These are phyloP conservation scores for Kwoniella mangroviensis DNA, from an alignment of 768 basidiomycete genomes.

Conservation along the genomic window DNA sequence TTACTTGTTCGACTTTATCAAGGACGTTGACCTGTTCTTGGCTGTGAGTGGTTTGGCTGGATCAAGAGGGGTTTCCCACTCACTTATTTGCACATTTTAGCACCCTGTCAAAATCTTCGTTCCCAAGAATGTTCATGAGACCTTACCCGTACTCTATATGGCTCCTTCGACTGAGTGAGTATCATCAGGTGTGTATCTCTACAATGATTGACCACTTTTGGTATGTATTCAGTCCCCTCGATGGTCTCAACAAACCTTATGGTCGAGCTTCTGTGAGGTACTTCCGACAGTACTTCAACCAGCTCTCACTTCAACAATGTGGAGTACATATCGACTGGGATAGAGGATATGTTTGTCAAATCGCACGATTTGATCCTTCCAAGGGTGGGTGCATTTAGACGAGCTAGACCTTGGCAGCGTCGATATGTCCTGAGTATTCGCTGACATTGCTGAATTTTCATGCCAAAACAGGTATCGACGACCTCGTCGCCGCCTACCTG, in stretches of 20 bases:
- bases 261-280: conserved; percentile 43
- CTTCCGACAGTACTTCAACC: conserved; percentile 54
- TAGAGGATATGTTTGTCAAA: conserved; percentile 84
- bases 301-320: conserved; percentile 50
- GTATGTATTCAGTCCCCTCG: conserved; percentile 63
- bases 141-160: conserved; percentile 54
- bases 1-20: conserved; percentile 91
- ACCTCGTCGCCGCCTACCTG: conserved; percentile 72
- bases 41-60: conserved; percentile 61
- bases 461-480: conserved; percentile 46
- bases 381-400: conserved; percentile 69
- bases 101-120: conserved; percentile 96
- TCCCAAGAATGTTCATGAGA: conserved; percentile 76
- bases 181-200: no score
- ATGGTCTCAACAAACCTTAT: conserved; percentile 92
- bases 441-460: not conserved
- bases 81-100: conserved; percentile 27
- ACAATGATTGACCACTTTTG: not conserved
- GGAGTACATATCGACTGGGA: conserved; percentile 57
- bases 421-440: not conserved
- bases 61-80: no score
- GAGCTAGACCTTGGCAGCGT: not conserved
- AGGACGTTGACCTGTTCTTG: conserved; percentile 86
- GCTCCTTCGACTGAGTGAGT: conserved; percentile 45
- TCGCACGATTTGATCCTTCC: conserved; percentile 92